Percentiles rank a stretch among this genome's conserved stretches.
Conservation (phyloP, 768 basidiomycete species). For the Boletus barrowsii region DNA sequence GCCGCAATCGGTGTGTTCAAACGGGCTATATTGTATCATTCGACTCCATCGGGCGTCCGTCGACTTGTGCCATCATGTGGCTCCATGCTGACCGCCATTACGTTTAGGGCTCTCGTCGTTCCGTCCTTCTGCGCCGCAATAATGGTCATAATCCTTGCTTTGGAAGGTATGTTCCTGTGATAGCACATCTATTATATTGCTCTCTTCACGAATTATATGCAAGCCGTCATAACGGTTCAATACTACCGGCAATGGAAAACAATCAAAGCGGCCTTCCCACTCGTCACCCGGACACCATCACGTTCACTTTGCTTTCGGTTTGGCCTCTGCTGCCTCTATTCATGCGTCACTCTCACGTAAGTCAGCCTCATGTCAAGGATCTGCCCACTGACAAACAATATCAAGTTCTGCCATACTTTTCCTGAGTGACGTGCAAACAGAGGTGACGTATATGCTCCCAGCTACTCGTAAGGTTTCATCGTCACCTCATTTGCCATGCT, state of each 20-base stretch:
- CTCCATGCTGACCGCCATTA: slow-evolving; percentile 16
- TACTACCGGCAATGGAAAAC: slow-evolving; percentile 40
- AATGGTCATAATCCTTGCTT: slow-evolving; percentile 37
- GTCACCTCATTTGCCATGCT: neutral
- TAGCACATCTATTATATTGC: neutral
- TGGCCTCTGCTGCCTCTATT: slow-evolving; percentile 44
- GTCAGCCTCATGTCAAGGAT: slow-evolving; percentile 8
- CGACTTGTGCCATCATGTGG: slow-evolving; percentile 2
- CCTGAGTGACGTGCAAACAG: slow-evolving; percentile 24
- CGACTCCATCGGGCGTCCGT: slow-evolving; percentile 36
- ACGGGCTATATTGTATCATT: slow-evolving; percentile 52
- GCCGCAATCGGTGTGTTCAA: slow-evolving; percentile 24
- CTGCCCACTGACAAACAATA: neutral
- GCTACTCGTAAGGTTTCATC: slow-evolving; percentile 42
- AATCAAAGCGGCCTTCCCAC: slow-evolving; percentile 40
- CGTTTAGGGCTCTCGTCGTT: slow-evolving; percentile 31
- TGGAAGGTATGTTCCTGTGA: slow-evolving; percentile 41
- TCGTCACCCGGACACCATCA: slow-evolving; percentile 37
- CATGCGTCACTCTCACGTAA: slow-evolving; percentile 43
- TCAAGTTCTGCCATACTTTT: slow-evolving; percentile 39
- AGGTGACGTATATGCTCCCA: slow-evolving; percentile 46
- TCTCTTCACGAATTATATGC: neutral
- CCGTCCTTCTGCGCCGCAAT: slow-evolving; percentile 45
- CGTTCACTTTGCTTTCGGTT: slow-evolving; percentile 38
- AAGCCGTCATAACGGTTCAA: slow-evolving; percentile 43